Percentiles rank a stretch among this genome's conserved stretches.
phyloP scores from a whole-genome alignment of 148 eudicot genomes.

The Pouteria glomerata region DNA sequence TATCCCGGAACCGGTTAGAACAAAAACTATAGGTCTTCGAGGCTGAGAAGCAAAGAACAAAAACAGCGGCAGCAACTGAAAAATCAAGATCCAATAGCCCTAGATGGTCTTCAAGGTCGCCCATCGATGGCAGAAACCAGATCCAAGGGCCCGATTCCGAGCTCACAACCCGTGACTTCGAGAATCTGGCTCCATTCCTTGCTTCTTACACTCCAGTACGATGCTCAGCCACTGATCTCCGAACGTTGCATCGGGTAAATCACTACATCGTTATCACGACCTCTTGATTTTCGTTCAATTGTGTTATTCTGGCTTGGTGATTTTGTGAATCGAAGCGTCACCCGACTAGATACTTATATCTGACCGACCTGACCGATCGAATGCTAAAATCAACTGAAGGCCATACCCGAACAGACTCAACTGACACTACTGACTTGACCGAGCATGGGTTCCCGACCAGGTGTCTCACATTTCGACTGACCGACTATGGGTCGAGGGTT shows the following conservation, averaged over 20 bases:
- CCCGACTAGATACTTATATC: too few species aligned
- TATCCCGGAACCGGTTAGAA: conserved; percentile 55
- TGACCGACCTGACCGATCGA: too few species aligned
- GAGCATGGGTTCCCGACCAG: too few species aligned
- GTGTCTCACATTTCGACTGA: too few species aligned
- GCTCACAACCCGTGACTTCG: neutral
- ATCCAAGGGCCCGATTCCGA: neutral
- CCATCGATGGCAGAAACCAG: conserved; percentile 16
- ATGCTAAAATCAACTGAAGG: too few species aligned
- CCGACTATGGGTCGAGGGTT: too few species aligned
- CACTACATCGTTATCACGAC: neutral
- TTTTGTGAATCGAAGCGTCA: neutral
- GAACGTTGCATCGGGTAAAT: conserved; percentile 19
- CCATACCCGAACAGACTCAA: too few species aligned
- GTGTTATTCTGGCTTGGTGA: neutral
- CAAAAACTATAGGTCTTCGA: too few species aligned
- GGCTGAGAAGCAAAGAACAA: too few species aligned
- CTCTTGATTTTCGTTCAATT: neutral
- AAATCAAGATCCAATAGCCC: neutral
- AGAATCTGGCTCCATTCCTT: conserved; percentile 15
- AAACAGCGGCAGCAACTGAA: too few species aligned
- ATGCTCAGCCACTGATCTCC: conserved; percentile 25
- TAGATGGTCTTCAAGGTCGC: neutral
- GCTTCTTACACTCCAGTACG: conserved; percentile 22
- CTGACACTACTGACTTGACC: too few species aligned